A percentile compares a stretch with the other conserved stretches of the same genome.
phyloP scores from a whole-genome alignment of 2,329 filamentous ascomycete species.

The Huntiella abstrusa region DNA sequence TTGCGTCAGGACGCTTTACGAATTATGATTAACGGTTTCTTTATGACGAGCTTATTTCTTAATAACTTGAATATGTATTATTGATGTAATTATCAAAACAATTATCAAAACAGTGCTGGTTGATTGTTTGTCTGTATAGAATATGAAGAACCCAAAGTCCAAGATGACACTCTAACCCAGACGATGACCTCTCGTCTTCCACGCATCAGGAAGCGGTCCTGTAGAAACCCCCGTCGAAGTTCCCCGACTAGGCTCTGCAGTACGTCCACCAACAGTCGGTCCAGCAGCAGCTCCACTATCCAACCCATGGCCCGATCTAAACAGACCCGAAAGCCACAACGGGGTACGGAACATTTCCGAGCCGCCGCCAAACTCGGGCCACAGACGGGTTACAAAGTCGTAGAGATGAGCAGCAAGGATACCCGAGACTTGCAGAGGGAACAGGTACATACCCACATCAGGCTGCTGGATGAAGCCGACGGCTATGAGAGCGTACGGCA shows the following conservation, averaged over 20 bases:
- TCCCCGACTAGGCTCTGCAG: not conserved
- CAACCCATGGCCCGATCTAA: conserved; percentile 13
- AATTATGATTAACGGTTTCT: not conserved
- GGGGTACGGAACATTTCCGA: conserved; percentile 61
- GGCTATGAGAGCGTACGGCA: conserved; percentile 64
- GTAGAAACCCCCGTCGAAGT: conserved; percentile 11
- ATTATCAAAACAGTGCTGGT: too few relatives aligned
- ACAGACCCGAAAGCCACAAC: conserved; percentile 38
- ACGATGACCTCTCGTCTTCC: conserved; percentile 44
- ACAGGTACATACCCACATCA: conserved; percentile 33
- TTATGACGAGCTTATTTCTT: not conserved
- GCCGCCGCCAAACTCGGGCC: conserved; percentile 76
- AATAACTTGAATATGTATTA: not conserved
- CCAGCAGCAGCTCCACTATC: not conserved
- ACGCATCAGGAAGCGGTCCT: conserved; percentile 41
- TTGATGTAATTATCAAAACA: not conserved
- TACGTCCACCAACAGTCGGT: not conserved
- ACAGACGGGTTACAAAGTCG: conserved; percentile 75
- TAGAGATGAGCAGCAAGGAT: conserved; percentile 61
- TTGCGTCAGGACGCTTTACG: not conserved
- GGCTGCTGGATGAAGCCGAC: conserved; percentile 48
- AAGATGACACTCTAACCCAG: conserved; percentile 27
- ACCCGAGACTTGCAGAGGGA: conserved; percentile 42
- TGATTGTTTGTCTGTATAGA: too few relatives aligned
- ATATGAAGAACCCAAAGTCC: too few relatives aligned